Evolutionary conservation across 192 early-diverging fungal genomes (phyloP), one percentile per base, ranked within the genome.

Genomic region (Coemansia sp.): DNA sequence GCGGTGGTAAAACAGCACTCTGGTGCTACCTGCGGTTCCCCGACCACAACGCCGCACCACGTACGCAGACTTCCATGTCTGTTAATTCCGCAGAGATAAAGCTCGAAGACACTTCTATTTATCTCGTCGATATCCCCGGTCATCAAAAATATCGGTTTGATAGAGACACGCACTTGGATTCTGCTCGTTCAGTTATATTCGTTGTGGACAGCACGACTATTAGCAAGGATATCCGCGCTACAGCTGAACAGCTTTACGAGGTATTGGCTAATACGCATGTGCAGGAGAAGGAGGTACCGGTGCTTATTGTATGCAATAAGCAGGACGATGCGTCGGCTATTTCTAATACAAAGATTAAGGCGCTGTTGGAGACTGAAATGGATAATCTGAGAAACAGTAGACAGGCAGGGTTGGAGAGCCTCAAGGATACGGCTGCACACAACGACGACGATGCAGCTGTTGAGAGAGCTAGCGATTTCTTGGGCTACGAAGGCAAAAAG

Each of bases 91-190:
- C 60, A 9, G 55, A 63, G 18, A 46, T 46, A 1, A 22, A 36
- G 5, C 17, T 72, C 24, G 53, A 58, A 23, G 64, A 47, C 34
- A 26, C 42, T 9, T 30, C 19, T 0, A 53, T 55, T 5, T 51
- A 84, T 27, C 45, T 92, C 22, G 84, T 95, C 9, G 92, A 95
- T 64, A 61, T 95, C 18, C 92, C 92, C 8, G 92, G 92, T n/a
- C 91, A 93, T 60, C 85, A 88, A 53, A 88, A 86, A 46, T 77
- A 89, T 15, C 78, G 87, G 5, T 87, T 85, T 69, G 82, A 83
- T 44, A 84, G 83, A 26, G 64, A 81, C 38, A 84, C 91, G 32
- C 86, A 83, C 58, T 60, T 87, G 46, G 77, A 84, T 1, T 71
- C 83, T 14, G 79, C 90, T 1, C 77, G 78, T 23, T 83, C 80